phyloP scores from a whole-genome alignment of 78 protist genomes.

The slime mould (Dictyostelium discoideum) region dicty_2.7 NC_007091.3:1343501-1344000 shows the following conservation, averaged over 20 bases:
- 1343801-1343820: not conserved
- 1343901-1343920: slow-evolving; percentile 2
- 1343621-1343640: not conserved
- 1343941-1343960: not conserved
- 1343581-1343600: not conserved
- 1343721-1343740: not conserved
- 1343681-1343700: not conserved
- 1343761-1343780: not conserved
- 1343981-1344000: not conserved
- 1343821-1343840: not conserved
- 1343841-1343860: not conserved
- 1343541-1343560: not conserved
- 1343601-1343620: not conserved
- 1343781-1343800: not conserved
- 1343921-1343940: slow-evolving; percentile 3
- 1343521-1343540: slow-evolving; percentile 7
- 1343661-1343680: not conserved
- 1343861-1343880: not conserved
- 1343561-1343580: slow-evolving; percentile 23
- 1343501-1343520: not conserved
- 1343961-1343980: not conserved
- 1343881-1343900: not conserved
- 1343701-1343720: slow-evolving; percentile 6
- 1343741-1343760: not conserved
- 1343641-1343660: not conserved